Base-by-base conservation (phyloP, 2,329 filamentous ascomycete genomes). In the Diaporthe vaccinii region DNA sequence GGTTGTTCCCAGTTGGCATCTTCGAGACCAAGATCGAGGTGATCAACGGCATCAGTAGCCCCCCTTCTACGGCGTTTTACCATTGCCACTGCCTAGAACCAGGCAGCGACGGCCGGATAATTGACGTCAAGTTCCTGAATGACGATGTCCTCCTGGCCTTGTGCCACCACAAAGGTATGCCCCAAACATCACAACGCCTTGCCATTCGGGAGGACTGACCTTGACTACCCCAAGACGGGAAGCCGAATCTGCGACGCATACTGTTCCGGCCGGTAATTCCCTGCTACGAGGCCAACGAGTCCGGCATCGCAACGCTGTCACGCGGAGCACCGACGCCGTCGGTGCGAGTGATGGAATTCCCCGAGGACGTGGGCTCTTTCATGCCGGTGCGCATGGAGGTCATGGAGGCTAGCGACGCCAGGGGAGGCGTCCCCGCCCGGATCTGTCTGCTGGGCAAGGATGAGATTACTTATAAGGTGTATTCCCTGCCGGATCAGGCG, bases 91-190 rank as follows among this genome's bases (percentile, higher is more conserved):
- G 46, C 34, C 9, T 73, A 12, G 58, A 73, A 6, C 49, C 71
- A 20, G 20, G 36, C 17, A 59, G 41, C 31, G 46, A 20, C 8
- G 84, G 84, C 15, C 84, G 82, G n/a, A 83, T 92, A 22, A 82
- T 91, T 28, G 92, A 95, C 80, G 82, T 93, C 20, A 92, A 93
- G 80, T 95, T 95, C 79, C 87, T 94, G 58, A 88, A 93, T 78
- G 90, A 93, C 73, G 83, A 87, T 17, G 87, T 85, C 0, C 81
- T 95, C 2, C 86, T 95, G 72, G 78, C 94, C 1, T 87, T 95
- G 2, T 89, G 88, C 83, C 80, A 81, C 58, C 78, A 71, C 34
- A 80, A 81, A 79, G 85, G 88, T 86, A 79, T 55, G 65, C 15
- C 20, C 34, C 4, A 31, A 41, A 2, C 15, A 14, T 14, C 9